Evolutionary conservation across 108 stramenopile genomes (phyloP).

Genomic region (Pseudonitzschia multiseries): DNA sequence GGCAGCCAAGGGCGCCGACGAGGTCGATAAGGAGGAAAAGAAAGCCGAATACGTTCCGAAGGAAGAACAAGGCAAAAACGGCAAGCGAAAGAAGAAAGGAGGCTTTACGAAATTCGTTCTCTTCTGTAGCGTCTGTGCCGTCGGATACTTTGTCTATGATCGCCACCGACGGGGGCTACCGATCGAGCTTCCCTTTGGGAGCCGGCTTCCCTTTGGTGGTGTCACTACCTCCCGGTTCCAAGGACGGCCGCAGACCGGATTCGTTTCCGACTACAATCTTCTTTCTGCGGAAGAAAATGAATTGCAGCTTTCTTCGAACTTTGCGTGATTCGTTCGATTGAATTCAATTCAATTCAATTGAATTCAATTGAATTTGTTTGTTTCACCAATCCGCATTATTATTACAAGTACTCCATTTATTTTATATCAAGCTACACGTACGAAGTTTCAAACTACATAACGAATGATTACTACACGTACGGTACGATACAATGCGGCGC

Average conservation of each 20-base stretch:
- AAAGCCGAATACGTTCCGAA: conserved; percentile 18
- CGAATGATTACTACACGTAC: too few relatives aligned
- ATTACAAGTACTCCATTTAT: too few relatives aligned
- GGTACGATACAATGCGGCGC: too few relatives aligned
- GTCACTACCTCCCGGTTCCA: conserved; percentile 1
- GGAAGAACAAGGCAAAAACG: conserved; percentile 7
- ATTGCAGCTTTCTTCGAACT: conserved; percentile 13
- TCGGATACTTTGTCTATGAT: background rate
- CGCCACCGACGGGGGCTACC: background rate
- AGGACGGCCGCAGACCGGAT: conserved; percentile 1
- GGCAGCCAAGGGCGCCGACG: conserved; percentile 10
- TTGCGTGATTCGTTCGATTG: background rate
- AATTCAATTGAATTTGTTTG: too few relatives aligned
- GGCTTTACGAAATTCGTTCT: conserved; percentile 10
- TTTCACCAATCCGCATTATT: too few relatives aligned
- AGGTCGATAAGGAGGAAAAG: conserved; percentile 9
- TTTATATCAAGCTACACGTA: too few relatives aligned
- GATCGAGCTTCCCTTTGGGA: background rate
- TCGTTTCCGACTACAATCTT: conserved; percentile 15
- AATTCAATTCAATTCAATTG: too few relatives aligned
- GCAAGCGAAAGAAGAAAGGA: conserved; percentile 11
- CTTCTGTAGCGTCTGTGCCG: background rate
- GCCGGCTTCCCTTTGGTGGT: conserved; percentile 6
- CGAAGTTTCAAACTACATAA: too few relatives aligned
- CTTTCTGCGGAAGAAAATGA: background rate